Base-by-base conservation (phyloP, 2,329 filamentous ascomycete genomes). In the Reticulascus tulasneorum region DNA sequence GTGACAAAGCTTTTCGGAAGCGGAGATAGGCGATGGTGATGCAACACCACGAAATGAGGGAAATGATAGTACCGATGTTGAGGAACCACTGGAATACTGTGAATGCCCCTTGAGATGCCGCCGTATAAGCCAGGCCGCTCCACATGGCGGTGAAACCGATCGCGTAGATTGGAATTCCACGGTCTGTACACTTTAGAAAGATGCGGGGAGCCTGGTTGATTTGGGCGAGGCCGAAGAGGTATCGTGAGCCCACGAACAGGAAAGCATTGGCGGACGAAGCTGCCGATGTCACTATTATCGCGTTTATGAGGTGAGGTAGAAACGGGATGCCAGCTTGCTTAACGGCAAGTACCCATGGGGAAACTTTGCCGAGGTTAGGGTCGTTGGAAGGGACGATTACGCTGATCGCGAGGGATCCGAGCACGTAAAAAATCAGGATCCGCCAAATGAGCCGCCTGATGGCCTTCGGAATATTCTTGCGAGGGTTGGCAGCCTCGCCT, bases 1-100 rank as follows among this genome's bases (percentile, higher is more conserved):
- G 54, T 1, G 49, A 36, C 20, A 54, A 54, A 1, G 72, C 73
- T 32, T 72, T 73, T 47, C 67, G 67, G 63, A 83, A 83, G 3
- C 73, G 71, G 22, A 79, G 59, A 53, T 74, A 79, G 9, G 78
- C 68, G 42, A 79, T 63, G 40, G 68, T 70, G 44, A 71, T 68
- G 44, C 62, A 64, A 44, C 68, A 64, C 74, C 73, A 78, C 9
- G 67, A 71, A 40, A 75, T 73, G 47, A 75, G 62, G 9, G 69
- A 71, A 1, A 67, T 69, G 5, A 70, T 57, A 21, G 60, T 77
- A 25, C 68, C 75, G 21, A 78, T 57, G 47, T 73, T 75, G 46
- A 75, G 66, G 47, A 78, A 73, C 75, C 74, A 78, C 48, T 71
- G 73, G 53, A 78, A 78, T 12, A 86, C 82, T 20, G 77, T 69